Conservation (phyloP, 257 asterid species). For the Mitragyna speciosa region DNA sequence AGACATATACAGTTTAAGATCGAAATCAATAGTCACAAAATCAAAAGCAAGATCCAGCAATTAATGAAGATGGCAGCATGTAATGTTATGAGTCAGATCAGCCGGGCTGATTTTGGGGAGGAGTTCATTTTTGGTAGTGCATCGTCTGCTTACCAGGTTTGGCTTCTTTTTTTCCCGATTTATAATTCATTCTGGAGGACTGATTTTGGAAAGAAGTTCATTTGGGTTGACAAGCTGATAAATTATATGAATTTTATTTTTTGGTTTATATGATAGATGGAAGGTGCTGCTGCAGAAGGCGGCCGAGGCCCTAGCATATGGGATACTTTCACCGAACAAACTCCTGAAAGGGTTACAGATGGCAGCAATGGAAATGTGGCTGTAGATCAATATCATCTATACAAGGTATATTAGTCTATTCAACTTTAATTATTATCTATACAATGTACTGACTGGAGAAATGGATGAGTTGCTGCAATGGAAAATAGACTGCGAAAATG, state of each 20-base stretch:
- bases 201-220: not conserved
- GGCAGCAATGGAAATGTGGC: no score
- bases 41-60: not conserved
- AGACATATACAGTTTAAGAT: no score
- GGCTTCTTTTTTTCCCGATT: not conserved
- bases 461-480: no score
- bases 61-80: constrained; percentile 8
- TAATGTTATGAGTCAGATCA: not conserved
- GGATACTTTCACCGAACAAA: no score
- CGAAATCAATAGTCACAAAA: no score
- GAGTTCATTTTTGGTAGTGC: constrained; percentile 17
- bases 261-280: not conserved
- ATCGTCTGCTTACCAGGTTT: constrained; percentile 16
- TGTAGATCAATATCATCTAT: constrained; percentile 23
- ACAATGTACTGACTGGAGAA: no score
- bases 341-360: no score
- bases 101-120: not conserved
- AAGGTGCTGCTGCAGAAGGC: constrained; percentile 10
- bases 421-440: no score
- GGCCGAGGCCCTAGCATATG: constrained; percentile 9
- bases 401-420: not conserved
- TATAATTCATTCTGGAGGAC: not conserved
- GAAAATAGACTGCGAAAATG: not conserved
- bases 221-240: not conserved
- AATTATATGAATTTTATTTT: no score